Conservation (phyloP, 352 stramenopile genomes). For the Hyaloperonospora brassicae region DNA sequence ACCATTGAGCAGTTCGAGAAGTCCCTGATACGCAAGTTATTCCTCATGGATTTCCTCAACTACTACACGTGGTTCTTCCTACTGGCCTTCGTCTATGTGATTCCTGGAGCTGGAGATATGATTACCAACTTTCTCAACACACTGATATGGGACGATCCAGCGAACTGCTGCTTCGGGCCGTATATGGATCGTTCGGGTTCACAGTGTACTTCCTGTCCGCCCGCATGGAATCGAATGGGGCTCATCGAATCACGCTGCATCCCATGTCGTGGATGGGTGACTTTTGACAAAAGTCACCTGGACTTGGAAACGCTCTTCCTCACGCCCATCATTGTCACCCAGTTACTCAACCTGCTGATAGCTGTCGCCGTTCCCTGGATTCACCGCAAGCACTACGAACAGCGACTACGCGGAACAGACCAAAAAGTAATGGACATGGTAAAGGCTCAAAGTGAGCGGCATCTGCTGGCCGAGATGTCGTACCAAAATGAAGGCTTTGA, state of each 20-base stretch:
- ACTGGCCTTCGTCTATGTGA: conserved; percentile 80
- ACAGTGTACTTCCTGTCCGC: conserved; percentile 48
- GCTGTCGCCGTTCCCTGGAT: conserved; percentile 67
- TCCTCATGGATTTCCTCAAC: conserved; percentile 84
- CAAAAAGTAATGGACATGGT: conserved; percentile 56
- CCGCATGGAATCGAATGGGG: conserved; percentile 45
- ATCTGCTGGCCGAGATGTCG: conserved; percentile 53
- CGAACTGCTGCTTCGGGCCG: conserved; percentile 77
- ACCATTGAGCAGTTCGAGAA: conserved; percentile 79
- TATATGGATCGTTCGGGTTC: conserved; percentile 47
- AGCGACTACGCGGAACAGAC: conserved; percentile 45
- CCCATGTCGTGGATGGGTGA: conserved; percentile 66
- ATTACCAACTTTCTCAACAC: conserved; percentile 79
- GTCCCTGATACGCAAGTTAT: conserved; percentile 68
- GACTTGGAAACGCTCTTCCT: conserved; percentile 76
- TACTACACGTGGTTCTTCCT: conserved; percentile 87
- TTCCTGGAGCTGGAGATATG: conserved; percentile 66
- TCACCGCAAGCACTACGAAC: conserved; percentile 60
- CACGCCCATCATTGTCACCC: conserved; percentile 76
- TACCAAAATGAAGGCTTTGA: conserved; percentile 29
- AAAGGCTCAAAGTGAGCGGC: conserved; percentile 53
- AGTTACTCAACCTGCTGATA: conserved; percentile 65
- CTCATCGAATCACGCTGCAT: conserved; percentile 42
- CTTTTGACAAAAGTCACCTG: conserved; percentile 76
- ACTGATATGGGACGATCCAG: conserved; percentile 63